Base-by-base conservation (phyloP, 2,329 filamentous ascomycete genomes). In the Huntiella decipiens region DNA sequence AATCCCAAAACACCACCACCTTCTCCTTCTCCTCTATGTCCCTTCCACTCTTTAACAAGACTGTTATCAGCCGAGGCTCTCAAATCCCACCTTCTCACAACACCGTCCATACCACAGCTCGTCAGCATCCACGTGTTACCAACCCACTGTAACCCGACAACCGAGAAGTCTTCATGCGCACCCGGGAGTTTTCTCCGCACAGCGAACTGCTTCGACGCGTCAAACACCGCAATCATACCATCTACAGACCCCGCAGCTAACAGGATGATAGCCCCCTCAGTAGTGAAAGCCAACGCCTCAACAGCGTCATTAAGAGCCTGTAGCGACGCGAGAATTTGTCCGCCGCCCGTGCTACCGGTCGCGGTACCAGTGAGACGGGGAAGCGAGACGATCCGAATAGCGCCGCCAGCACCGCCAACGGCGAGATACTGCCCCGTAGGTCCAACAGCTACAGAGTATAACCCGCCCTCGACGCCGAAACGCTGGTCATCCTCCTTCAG, bases 101-200 rank as follows among this genome's bases (percentile, higher is more conserved):
- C 85, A 13, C 91, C 88, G 56, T 98, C 91, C 70, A 95, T 84
- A 6, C 91, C 91, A 53, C 79, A 87, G 52, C 77, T 84, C 2
- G 88, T 96, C 45, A 96, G 66, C 51, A 92, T 57, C 77, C 75
- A 88, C 52, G 56, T 57, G 53, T 63, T 59, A 57, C 67, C 67
- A 49, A 93, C 73, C 56, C 94, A 98, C 50, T 95, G 85, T 4
- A 96, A 77, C 63, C 92, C 88, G 51, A 96, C 88, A 15, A 98
- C 84, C 1, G 84, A 80, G 56, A 81, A 80, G n/a, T 84, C 82
- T 52, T 87, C 82, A 59, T 93, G 88, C 1, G 84, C 87, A 43
- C 81, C 80, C 43, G 72, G 70, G 52, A 96, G 83, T 57, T 86
- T 78, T 46, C 84, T 68, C 44, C 91, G 73, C n/a, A 92, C 75